Evolutionary conservation across 2,329 filamentous ascomycete species (phyloP), one percentile per base, ranked within the genome.

Genomic region (Raffaelea deltoideospora): DNA sequence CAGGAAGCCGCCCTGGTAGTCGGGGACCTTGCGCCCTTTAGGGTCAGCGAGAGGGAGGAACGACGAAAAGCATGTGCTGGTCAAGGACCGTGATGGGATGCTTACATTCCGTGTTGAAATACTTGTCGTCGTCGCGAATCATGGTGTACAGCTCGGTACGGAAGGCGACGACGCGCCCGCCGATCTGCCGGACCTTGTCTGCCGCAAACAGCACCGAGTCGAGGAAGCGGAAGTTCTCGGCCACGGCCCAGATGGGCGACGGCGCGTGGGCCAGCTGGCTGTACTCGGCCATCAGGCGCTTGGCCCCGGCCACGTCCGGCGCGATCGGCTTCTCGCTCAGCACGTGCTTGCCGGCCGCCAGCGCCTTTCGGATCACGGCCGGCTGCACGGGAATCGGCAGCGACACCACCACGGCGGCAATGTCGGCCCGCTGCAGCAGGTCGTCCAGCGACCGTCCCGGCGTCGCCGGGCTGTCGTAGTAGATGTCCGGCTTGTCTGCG

Each of bases 1-100:
- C 34, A 86, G 53, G 50, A 85, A 86, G 0, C 82, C 81, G 36
- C 81, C 81, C 55, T 85, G 79, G 50, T 83, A 70, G 37, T 67
- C 61, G 2, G 81, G 79, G 36, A 58, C 65, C 51, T 77, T 78
- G 34, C 81, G 71, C 81, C 54, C 30, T 28, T 21, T 4, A 14
- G 13, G 6, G 26, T 27, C 7, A 11, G 6, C 17, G 18, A 33
- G n/a, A 33, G 28, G 28, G 28, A 30, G 22, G 22, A 24, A 24
- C 7, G 11, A 7, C 7, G 22, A 7, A 24, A 24, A 24, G 8
- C 8, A 8, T 26, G 8, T 8, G 23, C 23, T 26, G 8, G 23
- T 26, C 23, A 28, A 8, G 13, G 10, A 30, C n/a, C n/a, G n/a
- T n/a, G n/a, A n/a, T n/a, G 18, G n/a, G 5, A 30, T 14, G 24